These are phyloP conservation scores for Pseudocercospora fuligena DNA, from an alignment of 2,329 filamentous ascomycete species.

Conservation along the genomic window DNA sequence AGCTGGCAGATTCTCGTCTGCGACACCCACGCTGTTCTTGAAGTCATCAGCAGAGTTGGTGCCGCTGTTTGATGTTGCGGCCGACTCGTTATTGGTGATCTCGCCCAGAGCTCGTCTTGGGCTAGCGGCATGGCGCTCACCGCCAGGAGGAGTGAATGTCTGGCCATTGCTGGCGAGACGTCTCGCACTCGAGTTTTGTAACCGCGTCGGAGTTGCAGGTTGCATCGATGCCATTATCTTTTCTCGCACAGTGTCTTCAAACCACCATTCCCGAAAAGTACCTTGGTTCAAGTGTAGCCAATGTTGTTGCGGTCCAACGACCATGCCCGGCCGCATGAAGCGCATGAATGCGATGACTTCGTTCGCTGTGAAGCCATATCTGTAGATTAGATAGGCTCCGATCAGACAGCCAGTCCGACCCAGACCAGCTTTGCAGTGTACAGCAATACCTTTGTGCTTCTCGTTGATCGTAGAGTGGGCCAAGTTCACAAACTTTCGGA, in stretches of 20 bases:
- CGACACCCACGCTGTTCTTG: constrained; percentile 61
- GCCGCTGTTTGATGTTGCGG: constrained; percentile 47
- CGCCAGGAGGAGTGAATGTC: constrained; percentile 83
- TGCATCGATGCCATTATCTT: constrained; percentile 68
- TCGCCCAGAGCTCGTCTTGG: constrained; percentile 81
- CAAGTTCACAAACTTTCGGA: constrained; percentile 91
- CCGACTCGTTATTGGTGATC: constrained; percentile 77
- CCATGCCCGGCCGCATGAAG: constrained; percentile 99
- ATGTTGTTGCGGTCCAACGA: constrained; percentile 97
- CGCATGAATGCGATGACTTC: constrained; percentile 87
- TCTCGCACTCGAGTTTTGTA: constrained; percentile 54
- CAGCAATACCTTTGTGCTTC: constrained; percentile 89
- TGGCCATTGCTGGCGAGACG: constrained; percentile 67
- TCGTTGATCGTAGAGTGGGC: constrained; percentile 93
- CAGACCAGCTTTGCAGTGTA: constrained; percentile 97
- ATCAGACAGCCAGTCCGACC: constrained; percentile 95
- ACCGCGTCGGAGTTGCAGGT: constrained; percentile 60
- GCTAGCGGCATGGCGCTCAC: constrained; percentile 63
- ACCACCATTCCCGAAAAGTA: constrained; percentile 98
- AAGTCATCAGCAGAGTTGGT: constrained; percentile 35
- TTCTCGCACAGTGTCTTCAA: constrained; percentile 77
- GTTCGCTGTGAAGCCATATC: constrained; percentile 95
- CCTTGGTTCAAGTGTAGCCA: constrained; percentile 98
- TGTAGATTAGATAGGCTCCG: constrained; percentile 95
- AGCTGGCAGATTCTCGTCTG: constrained; percentile 90